These are phyloP conservation scores for Cystobasidiaceae sp. DNA, from an alignment of 1,284 basidiomycete genomes.

Conservation along the genomic window DNA sequence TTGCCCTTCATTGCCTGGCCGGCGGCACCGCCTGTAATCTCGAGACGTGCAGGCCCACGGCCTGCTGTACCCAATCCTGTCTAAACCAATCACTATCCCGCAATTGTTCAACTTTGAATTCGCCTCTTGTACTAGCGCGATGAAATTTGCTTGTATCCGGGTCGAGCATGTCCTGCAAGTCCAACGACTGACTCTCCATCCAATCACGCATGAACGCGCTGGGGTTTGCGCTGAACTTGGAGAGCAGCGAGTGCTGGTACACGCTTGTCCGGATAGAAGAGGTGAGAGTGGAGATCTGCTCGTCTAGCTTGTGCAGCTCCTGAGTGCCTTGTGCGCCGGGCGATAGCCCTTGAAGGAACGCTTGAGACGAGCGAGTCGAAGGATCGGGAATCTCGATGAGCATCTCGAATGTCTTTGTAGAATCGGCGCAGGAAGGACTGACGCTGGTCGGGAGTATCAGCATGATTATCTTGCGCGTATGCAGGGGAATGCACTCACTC, in stretches of 20 bases:
- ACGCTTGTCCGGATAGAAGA: slow-evolving; percentile 74
- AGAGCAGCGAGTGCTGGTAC: slow-evolving; percentile 78
- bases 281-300: slow-evolving; percentile 49
- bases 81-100: slow-evolving; percentile 24
- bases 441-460: not conserved
- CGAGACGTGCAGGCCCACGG: slow-evolving; percentile 20
- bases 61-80: slow-evolving; percentile 28
- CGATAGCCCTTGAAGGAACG: slow-evolving; percentile 24
- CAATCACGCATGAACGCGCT: slow-evolving; percentile 80
- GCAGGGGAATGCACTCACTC: slow-evolving; percentile 36
- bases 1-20: too few relatives aligned
- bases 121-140: not conserved
- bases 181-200: slow-evolving; percentile 84
- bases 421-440: slow-evolving; percentile 13
- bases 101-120: not conserved
- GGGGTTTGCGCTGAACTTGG: slow-evolving; percentile 74
- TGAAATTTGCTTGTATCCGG: slow-evolving; percentile 8
- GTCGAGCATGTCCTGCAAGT: slow-evolving; percentile 74
- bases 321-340: slow-evolving; percentile 16
- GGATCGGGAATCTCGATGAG: slow-evolving; percentile 85
- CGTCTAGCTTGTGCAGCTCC: slow-evolving; percentile 68
- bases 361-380: slow-evolving; percentile 59
- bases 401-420: slow-evolving; percentile 70
- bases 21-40: slow-evolving; percentile 5
- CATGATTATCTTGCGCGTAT: not conserved